These are phyloP conservation scores for Yueomyces sp. DNA, from an alignment of 805 yeast genomes.

Conservation along the genomic window DNA sequence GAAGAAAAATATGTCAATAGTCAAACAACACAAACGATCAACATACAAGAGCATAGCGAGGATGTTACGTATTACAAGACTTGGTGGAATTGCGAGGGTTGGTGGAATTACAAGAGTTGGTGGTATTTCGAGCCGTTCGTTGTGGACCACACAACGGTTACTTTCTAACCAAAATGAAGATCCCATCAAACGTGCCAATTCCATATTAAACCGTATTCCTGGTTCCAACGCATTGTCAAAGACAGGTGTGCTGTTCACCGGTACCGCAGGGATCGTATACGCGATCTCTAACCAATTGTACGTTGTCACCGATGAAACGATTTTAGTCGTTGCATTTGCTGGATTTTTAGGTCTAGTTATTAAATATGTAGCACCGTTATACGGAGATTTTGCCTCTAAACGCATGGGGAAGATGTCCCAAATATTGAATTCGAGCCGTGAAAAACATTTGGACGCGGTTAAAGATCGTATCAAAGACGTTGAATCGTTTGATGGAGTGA, in stretches of 20 bases:
- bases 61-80: no score
- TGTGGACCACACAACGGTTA: no score
- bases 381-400: slow-evolving; percentile 86
- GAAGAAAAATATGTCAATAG: no score
- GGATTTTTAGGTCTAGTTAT: slow-evolving; percentile 65
- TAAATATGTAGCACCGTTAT: slow-evolving; percentile 86
- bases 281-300: slow-evolving; percentile 89
- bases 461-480: slow-evolving; percentile 84
- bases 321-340: slow-evolving; percentile 66
- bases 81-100: no score
- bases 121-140: no score
- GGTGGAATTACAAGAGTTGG: no score
- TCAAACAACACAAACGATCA: no score
- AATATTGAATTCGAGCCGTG: slow-evolving; percentile 77
- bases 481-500: slow-evolving; percentile 81
- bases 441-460: slow-evolving; percentile 84
- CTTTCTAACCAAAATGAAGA: no score
- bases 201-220: slow-evolving; percentile 86
- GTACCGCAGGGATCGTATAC: slow-evolving; percentile 87
- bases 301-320: slow-evolving; percentile 88
- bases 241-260: slow-evolving; percentile 90
- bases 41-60: no score
- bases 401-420: slow-evolving; percentile 71
- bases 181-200: slow-evolving; percentile 51
- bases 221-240: slow-evolving; percentile 79